These are phyloP conservation scores for Fomitopsis palustris DNA, from an alignment of 1,284 basidiomycete species.

Conservation along the genomic window DNA sequence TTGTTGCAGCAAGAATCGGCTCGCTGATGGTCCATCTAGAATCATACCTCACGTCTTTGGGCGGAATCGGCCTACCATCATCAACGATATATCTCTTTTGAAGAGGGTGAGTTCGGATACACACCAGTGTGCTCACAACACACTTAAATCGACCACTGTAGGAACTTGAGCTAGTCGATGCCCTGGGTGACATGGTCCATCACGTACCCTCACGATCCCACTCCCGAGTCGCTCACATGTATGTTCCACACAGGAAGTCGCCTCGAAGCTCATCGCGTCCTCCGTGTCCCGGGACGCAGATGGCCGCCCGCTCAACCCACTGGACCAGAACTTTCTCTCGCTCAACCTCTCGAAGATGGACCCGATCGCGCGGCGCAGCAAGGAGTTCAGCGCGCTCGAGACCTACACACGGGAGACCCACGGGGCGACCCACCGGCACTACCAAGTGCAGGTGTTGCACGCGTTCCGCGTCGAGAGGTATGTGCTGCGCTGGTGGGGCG, in stretches of 20 bases:
- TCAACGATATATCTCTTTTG: constrained; percentile 36
- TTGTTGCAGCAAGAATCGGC: background rate
- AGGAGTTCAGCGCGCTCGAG: constrained; percentile 49
- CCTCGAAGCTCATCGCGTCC: constrained; percentile 52
- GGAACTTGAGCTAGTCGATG: constrained; percentile 66
- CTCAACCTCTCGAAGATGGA: constrained; percentile 52
- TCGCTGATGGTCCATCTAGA: constrained; percentile 25
- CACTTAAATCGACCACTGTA: constrained; percentile 13
- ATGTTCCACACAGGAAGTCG: constrained; percentile 42
- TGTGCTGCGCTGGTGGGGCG: background rate
- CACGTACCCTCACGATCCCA: background rate
- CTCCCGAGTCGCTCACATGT: background rate
- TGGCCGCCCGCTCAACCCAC: constrained; percentile 49
- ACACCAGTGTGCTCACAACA: background rate
- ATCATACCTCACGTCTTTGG: constrained; percentile 66
- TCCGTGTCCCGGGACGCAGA: constrained; percentile 34
- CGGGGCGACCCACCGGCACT: constrained; percentile 47
- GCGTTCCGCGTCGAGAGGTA: constrained; percentile 59
- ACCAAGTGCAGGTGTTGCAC: constrained; percentile 40
- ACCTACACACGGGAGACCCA: constrained; percentile 54
- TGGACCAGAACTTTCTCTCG: constrained; percentile 56
- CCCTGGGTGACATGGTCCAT: constrained; percentile 58
- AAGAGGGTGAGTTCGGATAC: constrained; percentile 35
- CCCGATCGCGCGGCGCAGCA: constrained; percentile 37
- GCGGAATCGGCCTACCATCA: constrained; percentile 44